phyloP scores from a whole-genome alignment of 1,284 basidiomycete species.

The Malassezia cuniculi region DNA sequence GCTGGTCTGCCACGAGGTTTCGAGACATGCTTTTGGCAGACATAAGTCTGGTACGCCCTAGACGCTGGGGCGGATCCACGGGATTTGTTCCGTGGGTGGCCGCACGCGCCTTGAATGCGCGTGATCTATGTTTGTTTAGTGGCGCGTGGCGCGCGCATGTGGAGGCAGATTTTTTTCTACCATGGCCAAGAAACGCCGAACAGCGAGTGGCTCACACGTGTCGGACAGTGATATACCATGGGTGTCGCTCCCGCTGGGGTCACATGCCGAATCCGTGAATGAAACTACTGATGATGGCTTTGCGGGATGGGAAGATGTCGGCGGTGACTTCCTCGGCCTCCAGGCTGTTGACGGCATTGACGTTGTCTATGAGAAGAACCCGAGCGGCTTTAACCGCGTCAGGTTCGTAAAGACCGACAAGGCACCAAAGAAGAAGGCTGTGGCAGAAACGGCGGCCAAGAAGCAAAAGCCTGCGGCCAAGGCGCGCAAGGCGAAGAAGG shows the following conservation, averaged over 20 bases:
- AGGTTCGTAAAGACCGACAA: conserved; percentile 16
- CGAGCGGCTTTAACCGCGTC: conserved; percentile 20
- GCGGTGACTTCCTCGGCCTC: conserved; percentile 40
- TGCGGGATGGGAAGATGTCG: conserved; percentile 7
- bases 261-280: conserved; percentile 7
- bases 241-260: conserved; percentile 2
- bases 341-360: conserved; percentile 37
- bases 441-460: neutral
- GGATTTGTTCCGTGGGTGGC: too few species aligned
- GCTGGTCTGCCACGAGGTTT: too few species aligned
- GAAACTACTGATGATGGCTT: conserved; percentile 13
- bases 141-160: conserved; percentile 3
- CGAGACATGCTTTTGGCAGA: too few species aligned
- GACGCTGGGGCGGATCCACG: too few species aligned
- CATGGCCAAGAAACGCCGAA: neutral
- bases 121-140: conserved; percentile 8
- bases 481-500: too few species aligned
- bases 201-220: conserved; percentile 1
- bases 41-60: too few species aligned
- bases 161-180: conserved; percentile 2
- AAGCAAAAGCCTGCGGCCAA: neutral
- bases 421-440: too few species aligned
- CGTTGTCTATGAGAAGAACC: conserved; percentile 20
- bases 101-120: too few species aligned
- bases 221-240: conserved; percentile 7